Evolutionary conservation across 805 yeast species (phyloP).

Genomic region (Candida alai): DNA sequence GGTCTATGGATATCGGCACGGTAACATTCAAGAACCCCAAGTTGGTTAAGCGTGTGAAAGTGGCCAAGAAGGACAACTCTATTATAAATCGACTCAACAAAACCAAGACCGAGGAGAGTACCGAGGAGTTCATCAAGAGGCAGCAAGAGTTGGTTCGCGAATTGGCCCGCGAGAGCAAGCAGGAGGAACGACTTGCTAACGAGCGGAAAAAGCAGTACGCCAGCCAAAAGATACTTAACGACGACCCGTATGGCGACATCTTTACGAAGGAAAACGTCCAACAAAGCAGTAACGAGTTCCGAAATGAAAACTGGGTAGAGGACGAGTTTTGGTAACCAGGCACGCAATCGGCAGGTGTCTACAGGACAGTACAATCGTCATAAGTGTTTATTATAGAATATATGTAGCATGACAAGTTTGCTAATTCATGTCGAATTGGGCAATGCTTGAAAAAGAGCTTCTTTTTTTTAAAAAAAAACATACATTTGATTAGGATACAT

Average conservation of each 20-base stretch:
- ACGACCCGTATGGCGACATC: constrained; percentile 31
- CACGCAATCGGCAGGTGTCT: too few relatives aligned
- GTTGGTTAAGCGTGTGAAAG: constrained; percentile 48
- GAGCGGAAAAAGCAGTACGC: constrained; percentile 35
- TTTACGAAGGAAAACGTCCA: constrained; percentile 29
- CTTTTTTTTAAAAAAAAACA: too few relatives aligned
- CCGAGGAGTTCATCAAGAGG: constrained; percentile 39
- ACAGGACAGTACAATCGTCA: constrained; percentile 2
- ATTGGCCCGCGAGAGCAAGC: constrained; percentile 37
- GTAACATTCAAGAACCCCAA: constrained; percentile 66
- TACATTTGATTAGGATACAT: too few relatives aligned
- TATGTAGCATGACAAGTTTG: too few relatives aligned
- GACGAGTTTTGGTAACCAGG: constrained; percentile 32
- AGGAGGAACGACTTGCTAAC: constrained; percentile 30
- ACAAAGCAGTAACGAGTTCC: constrained; percentile 27
- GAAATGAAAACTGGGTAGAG: constrained; percentile 35
- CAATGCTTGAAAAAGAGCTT: too few relatives aligned
- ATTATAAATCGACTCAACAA: constrained; percentile 60
- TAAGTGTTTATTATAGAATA: not conserved
- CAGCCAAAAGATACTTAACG: constrained; percentile 34
- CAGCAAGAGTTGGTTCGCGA: constrained; percentile 28
- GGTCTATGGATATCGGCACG: constrained; percentile 74
- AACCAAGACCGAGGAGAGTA: constrained; percentile 54
- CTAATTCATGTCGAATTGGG: too few relatives aligned
- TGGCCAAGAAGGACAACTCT: constrained; percentile 55